Percentiles rank a stretch among this genome's conserved stretches.
Conservation (phyloP, 139 green algal species). For the Tetraselmis chui region DNA sequence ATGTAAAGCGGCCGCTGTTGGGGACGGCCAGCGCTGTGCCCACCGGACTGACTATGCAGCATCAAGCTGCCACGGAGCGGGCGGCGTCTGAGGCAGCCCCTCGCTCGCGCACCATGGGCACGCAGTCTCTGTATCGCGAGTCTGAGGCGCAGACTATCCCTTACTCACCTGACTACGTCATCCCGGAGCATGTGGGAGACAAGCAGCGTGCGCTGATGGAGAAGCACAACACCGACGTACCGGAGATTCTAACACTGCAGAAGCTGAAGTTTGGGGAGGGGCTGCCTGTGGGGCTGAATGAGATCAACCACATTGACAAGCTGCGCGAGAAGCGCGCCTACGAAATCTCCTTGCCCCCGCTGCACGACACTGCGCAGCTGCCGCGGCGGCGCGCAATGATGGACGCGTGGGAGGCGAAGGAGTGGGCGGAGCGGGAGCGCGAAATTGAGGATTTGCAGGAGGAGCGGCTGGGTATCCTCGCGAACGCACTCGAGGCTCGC, state of each 20-base stretch:
- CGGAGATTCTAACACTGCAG: conserved; percentile 61
- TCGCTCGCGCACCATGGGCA: conserved; percentile 43
- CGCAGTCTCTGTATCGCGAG: conserved; percentile 73
- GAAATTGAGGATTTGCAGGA: conserved; percentile 65
- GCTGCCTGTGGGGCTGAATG: conserved; percentile 46
- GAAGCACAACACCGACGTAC: conserved; percentile 39
- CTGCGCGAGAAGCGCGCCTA: conserved; percentile 68
- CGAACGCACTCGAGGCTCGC: conserved; percentile 28
- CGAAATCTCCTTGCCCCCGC: conserved; percentile 60
- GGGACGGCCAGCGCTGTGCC: conserved; percentile 7
- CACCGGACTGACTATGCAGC: neutral
- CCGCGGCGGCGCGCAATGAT: conserved; percentile 64
- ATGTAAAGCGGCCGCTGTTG: neutral
- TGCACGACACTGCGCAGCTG: conserved; percentile 48
- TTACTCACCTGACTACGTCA: conserved; percentile 47
- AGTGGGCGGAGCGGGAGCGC: conserved; percentile 65
- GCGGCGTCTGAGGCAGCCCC: conserved; percentile 1
- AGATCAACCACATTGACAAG: conserved; percentile 56
- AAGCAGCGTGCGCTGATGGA: conserved; percentile 49
- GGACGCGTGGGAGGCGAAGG: conserved; percentile 66
- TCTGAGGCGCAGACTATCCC: conserved; percentile 66
- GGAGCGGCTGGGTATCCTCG: conserved; percentile 46
- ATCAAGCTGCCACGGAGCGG: neutral
- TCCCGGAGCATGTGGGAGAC: conserved; percentile 32
- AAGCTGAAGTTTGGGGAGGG: conserved; percentile 56